Percentiles rank a stretch among this genome's conserved stretches.
phyloP scores from a whole-genome alignment of 2,329 filamentous ascomycete genomes.

The Fusarium beomiforme region DNA sequence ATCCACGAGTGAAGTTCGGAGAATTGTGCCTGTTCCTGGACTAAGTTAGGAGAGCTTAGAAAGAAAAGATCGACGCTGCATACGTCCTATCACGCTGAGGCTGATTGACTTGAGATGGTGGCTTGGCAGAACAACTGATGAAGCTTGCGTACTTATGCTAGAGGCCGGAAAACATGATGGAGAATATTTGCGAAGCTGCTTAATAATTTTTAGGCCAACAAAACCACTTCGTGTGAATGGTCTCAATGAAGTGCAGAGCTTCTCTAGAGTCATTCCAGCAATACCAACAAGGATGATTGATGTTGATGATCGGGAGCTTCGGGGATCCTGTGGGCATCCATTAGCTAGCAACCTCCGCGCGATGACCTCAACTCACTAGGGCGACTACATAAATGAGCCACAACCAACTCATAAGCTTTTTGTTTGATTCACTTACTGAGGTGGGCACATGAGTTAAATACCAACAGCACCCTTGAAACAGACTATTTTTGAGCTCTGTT shows the following conservation, averaged over 20 bases:
- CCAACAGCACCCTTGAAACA: background rate
- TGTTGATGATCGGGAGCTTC: conserved; percentile 28
- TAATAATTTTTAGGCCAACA: background rate
- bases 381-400: conserved; percentile 34
- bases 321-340: conserved; percentile 11
- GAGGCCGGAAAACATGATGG: conserved; percentile 1
- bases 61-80: conserved; percentile 26
- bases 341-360: conserved; percentile 9
- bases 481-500: background rate
- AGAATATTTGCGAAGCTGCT: background rate
- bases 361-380: conserved; percentile 41
- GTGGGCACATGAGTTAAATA: background rate
- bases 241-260: background rate
- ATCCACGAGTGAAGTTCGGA: background rate
- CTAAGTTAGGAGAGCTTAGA: background rate
- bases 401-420: conserved; percentile 20
- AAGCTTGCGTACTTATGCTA: background rate
- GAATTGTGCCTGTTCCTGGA: background rate
- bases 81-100: conserved; percentile 15
- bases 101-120: conserved; percentile 18
- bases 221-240: background rate
- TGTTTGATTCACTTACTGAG: conserved; percentile 5
- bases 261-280: background rate
- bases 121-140: conserved; percentile 7
- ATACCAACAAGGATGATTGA: conserved; percentile 2